phyloP scores from a whole-genome alignment of 179 eudicot species.

The Corrigiola litoralis region DNA sequence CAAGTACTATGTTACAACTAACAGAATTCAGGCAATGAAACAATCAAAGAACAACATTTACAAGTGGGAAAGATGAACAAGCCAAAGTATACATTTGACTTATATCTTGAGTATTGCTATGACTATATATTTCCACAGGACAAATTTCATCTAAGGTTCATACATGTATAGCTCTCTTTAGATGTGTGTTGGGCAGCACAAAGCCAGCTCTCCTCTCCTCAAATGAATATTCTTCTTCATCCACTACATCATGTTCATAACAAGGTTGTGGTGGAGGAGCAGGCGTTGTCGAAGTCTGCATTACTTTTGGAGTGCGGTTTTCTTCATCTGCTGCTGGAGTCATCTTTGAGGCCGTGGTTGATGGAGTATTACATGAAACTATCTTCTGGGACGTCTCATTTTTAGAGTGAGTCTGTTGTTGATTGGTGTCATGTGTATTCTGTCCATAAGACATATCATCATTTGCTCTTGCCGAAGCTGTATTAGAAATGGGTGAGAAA shows the following conservation, averaged over 20 bases:
- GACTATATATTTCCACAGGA: background rate
- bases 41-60: background rate
- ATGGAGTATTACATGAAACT: conserved; percentile 14
- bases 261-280: conserved; percentile 24
- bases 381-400: conserved; percentile 7
- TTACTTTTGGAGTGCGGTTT: conserved; percentile 48
- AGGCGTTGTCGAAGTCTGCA: conserved; percentile 52
- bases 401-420: conserved; percentile 32
- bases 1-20: background rate
- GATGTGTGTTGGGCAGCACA: conserved; percentile 35
- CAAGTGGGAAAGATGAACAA: conserved; percentile 17
- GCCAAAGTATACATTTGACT: conserved; percentile 31
- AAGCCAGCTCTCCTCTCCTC: conserved; percentile 80
- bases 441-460: conserved; percentile 45
- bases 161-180: conserved; percentile 31
- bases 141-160: conserved; percentile 10
- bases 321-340: conserved; percentile 40
- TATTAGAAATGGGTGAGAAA: conserved; percentile 68
- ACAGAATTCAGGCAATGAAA: background rate
- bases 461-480: conserved; percentile 49
- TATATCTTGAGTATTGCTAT: background rate
- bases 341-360: conserved; percentile 44
- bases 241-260: conserved; percentile 9
- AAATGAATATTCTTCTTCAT: conserved; percentile 71
- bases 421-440: conserved; percentile 33